Base-by-base conservation (phyloP, 345 rosid genomes). In the Sisymbrium irio region DNA sequence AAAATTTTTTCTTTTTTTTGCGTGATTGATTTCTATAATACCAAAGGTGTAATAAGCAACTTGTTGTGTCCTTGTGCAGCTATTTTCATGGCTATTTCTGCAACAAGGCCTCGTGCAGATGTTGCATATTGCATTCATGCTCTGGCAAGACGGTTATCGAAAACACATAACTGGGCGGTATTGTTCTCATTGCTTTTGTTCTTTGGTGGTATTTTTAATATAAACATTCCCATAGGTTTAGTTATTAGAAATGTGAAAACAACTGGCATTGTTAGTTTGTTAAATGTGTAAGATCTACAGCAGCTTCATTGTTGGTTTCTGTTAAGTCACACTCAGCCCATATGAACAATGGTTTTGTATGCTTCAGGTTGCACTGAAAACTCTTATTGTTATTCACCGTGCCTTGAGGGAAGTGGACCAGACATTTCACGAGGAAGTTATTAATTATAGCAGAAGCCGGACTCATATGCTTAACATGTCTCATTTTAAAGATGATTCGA, bases 91-190 rank as follows among this genome's bases (percentile, higher is more conserved):
- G 89, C 97, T 54, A 85, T 92, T 82, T 92, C 99, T 18, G 97
- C 97, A 41, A 92, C 99, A 25, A 90, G 97, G 77, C 98, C 99
- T 70, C 91, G 98, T 6, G 99, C 99, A 44, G 97, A 95, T 87
- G 99, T 95, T 42, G 99, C 99, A 9, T 95, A 95, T 61, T 92
- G 97, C 75, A 95, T 95, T 72, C 99, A 92, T 76, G 94, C 86
- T 73, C 89, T 95, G 47, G 92, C 99, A 0, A 85, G 92, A 71
- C 81, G 99, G 60, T 79, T 95, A 65, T 73, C 98, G 1, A 92
- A 78, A 87, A 95, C 99, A 0, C 97, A 87, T 81, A 95, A 95
- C 65, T 95, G 99, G 99, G 99, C 94, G 84, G 99, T 95, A 90
- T 9, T 22, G 49, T 17, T 42, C 54, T 70, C 1, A 1, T 13